These are phyloP conservation scores for Gynostemma pentaphyllum DNA, from an alignment of 306 rosid genomes.

Conservation along the genomic window DNA sequence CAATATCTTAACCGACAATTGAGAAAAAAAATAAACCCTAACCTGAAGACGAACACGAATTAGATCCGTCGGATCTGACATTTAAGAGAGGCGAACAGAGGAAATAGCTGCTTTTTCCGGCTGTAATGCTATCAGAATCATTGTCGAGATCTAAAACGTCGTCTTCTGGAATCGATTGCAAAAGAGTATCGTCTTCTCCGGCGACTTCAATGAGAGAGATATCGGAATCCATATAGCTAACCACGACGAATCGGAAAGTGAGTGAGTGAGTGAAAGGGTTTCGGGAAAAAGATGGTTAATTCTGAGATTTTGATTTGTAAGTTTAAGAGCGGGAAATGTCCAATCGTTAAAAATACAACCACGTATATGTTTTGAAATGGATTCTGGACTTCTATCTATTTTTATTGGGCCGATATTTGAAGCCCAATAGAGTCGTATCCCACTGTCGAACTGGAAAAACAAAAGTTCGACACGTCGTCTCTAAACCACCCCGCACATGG, in stretches of 20 bases:
- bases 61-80: conserved; percentile 26
- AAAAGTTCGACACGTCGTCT: too few relatives aligned
- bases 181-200: conserved; percentile 64
- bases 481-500: too few relatives aligned
- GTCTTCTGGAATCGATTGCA: conserved; percentile 19
- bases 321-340: too few relatives aligned
- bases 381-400: too few relatives aligned
- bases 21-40: conserved; percentile 13
- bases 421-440: too few relatives aligned
- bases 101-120: conserved; percentile 20
- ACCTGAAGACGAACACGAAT: conserved; percentile 21
- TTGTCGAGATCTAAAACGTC: conserved; percentile 1
- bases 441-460: too few relatives aligned
- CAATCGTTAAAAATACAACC: too few relatives aligned
- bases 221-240: conserved; percentile 38
- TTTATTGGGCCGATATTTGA: too few relatives aligned
- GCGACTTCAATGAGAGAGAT: conserved; percentile 60
- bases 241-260: not conserved
- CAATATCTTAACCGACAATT: not conserved
- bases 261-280: not conserved
- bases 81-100: conserved; percentile 61
- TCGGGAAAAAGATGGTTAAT: too few relatives aligned
- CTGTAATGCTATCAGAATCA: not conserved
- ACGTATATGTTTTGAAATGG: too few relatives aligned
- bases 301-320: too few relatives aligned